These are phyloP conservation scores for Oenanthe javanica DNA, from an alignment of 140 eudicot species.

Conservation along the genomic window DNA sequence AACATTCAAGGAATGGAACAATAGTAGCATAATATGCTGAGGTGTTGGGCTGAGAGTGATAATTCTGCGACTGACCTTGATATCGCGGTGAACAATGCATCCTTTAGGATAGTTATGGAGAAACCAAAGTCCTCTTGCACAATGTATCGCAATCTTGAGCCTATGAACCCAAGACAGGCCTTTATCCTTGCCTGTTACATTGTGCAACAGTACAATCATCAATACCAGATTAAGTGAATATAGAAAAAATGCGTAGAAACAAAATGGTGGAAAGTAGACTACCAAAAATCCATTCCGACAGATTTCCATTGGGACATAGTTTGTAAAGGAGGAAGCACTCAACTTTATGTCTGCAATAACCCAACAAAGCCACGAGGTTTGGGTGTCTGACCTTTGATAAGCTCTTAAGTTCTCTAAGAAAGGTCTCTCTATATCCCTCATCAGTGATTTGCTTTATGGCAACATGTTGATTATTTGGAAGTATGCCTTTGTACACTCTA, in stretches of 20 bases:
- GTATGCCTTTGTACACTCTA: constrained; percentile 45
- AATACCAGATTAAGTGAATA: constrained; percentile 3
- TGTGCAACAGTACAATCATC: constrained; percentile 5
- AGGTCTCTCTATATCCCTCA: constrained; percentile 44
- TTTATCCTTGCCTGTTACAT: constrained; percentile 33
- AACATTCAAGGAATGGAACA: neutral
- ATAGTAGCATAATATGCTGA: neutral
- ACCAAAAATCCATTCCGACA: constrained; percentile 62
- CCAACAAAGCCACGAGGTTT: constrained; percentile 51
- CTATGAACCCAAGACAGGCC: constrained; percentile 46
- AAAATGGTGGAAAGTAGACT: constrained; percentile 2
- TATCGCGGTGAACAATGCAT: constrained; percentile 55
- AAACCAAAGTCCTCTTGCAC: constrained; percentile 62
- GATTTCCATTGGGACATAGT: constrained; percentile 53
- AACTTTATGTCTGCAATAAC: constrained; percentile 42
- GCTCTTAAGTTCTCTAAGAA: constrained; percentile 50
- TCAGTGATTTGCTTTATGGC: constrained; percentile 52
- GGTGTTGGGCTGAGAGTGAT: constrained; percentile 6
- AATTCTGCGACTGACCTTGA: constrained; percentile 35
- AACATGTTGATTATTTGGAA: constrained; percentile 38
- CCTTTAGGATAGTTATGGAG: constrained; percentile 55
- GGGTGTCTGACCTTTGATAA: constrained; percentile 52
- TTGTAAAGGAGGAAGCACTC: constrained; percentile 57
- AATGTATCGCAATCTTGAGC: constrained; percentile 43
- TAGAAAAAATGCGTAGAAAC: neutral